Evolutionary conservation across 192 early-diverging fungal genomes (phyloP).

Genomic region (Coemansia aciculifera): DNA sequence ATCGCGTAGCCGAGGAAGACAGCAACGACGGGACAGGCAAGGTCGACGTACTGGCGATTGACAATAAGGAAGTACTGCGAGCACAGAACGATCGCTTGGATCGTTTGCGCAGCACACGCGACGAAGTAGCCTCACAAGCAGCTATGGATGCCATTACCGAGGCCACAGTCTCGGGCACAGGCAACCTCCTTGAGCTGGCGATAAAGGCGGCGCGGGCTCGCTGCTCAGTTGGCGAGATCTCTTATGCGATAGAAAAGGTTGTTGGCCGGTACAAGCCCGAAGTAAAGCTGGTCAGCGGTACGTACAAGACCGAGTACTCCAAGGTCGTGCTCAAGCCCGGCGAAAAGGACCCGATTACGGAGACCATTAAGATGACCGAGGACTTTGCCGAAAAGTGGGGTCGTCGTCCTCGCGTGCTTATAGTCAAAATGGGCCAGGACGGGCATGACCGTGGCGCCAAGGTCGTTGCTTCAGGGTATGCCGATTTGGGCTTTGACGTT

Average conservation of each 20-base stretch:
- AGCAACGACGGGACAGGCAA: slow-evolving; percentile 12
- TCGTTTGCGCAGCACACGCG: slow-evolving; percentile 57
- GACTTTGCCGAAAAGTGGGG: slow-evolving; percentile 71
- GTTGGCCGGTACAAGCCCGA: slow-evolving; percentile 82
- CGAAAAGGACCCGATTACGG: slow-evolving; percentile 58
- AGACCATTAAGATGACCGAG: slow-evolving; percentile 65
- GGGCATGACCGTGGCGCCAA: slow-evolving; percentile 94
- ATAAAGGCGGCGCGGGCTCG: slow-evolving; percentile 74
- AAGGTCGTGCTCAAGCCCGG: slow-evolving; percentile 26
- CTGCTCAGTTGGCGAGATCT: slow-evolving; percentile 87
- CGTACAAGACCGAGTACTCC: slow-evolving; percentile 82
- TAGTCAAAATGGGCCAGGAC: slow-evolving; percentile 94
- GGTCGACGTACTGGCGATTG: slow-evolving; percentile 71
- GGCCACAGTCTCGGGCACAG: slow-evolving; percentile 62
- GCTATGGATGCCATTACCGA: slow-evolving; percentile 68
- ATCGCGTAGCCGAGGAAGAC: slow-evolving; percentile 64
- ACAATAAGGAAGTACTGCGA: slow-evolving; percentile 74
- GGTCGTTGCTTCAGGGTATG: slow-evolving; percentile 87
- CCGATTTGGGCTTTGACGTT: slow-evolving; percentile 89
- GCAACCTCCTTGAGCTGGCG: slow-evolving; percentile 74
- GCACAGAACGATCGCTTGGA: slow-evolving; percentile 69
- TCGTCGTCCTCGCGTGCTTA: slow-evolving; percentile 83
- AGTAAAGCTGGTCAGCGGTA: slow-evolving; percentile 80
- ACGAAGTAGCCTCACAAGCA: slow-evolving; percentile 56
- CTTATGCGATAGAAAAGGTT: slow-evolving; percentile 74